A percentile compares a stretch with the other conserved stretches of the same genome.
These are phyloP conservation scores for Dentipellis sp. DNA, from an alignment of 768 basidiomycete genomes.

Conservation along the genomic window DNA sequence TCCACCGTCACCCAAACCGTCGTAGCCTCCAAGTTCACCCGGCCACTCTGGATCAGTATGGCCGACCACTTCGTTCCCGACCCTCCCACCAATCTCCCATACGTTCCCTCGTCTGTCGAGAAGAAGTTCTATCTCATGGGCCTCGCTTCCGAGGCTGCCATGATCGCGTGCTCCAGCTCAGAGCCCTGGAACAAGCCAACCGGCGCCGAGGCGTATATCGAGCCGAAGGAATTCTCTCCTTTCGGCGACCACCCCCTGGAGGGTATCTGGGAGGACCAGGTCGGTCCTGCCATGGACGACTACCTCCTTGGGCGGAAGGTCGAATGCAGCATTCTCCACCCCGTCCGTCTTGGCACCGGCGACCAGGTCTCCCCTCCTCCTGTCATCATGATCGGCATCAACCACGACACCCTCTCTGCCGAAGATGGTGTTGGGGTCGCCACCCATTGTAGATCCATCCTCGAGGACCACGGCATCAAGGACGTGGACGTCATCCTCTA, in stretches of 20 bases:
- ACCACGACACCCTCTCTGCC: constrained; percentile 19
- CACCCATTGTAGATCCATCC: too few relatives aligned
- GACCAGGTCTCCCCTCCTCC: constrained; percentile 12
- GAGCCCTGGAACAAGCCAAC: neutral
- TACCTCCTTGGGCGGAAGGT: constrained; percentile 11
- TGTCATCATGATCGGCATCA: constrained; percentile 26
- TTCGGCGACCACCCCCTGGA: constrained; percentile 17
- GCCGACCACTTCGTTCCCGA: too few relatives aligned
- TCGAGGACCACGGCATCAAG: constrained; percentile 17
- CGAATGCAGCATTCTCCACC: constrained; percentile 12
- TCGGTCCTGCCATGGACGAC: constrained; percentile 5
- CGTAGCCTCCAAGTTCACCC: too few relatives aligned
- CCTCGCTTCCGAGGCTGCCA: neutral
- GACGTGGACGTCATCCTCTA: constrained; percentile 27
- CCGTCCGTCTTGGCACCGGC: constrained; percentile 11
- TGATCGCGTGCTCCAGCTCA: neutral
- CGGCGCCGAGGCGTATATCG: neutral
- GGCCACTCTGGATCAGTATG: too few relatives aligned
- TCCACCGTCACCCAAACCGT: too few relatives aligned
- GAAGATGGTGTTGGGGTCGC: constrained; percentile 20
- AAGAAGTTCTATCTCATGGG: neutral
- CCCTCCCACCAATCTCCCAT: too few relatives aligned
- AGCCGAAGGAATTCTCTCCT: neutral
- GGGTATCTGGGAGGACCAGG: constrained; percentile 8
- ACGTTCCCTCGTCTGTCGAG: too few relatives aligned